These are phyloP conservation scores for Syncephalastrum racemosum DNA, from an alignment of 371 early-diverging fungal genomes.

Conservation along the genomic window DNA sequence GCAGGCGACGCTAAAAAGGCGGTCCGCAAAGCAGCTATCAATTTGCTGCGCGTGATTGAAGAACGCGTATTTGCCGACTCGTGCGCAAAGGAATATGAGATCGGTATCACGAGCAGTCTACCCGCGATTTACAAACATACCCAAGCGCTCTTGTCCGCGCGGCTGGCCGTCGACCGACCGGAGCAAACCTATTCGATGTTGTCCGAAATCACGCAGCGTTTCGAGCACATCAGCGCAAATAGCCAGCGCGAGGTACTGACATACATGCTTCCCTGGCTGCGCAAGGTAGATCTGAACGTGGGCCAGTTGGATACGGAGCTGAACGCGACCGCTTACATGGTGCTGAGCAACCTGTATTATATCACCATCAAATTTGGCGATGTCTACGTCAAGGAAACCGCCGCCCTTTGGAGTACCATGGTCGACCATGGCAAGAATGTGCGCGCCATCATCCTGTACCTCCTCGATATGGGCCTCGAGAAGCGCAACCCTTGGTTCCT, in stretches of 20 bases:
- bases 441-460: constrained; percentile 68
- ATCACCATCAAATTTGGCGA: constrained; percentile 84
- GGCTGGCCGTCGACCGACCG: constrained; percentile 66
- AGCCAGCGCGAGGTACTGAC: constrained; percentile 69
- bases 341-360: constrained; percentile 83
- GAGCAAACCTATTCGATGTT: constrained; percentile 74
- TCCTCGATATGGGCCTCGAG: constrained; percentile 73
- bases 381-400: constrained; percentile 75
- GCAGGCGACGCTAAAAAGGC: constrained; percentile 73
- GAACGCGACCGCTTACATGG: constrained; percentile 60
- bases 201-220: constrained; percentile 77
- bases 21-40: constrained; percentile 77
- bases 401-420: constrained; percentile 80
- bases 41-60: constrained; percentile 75
- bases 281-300: constrained; percentile 68
- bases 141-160: constrained; percentile 67
- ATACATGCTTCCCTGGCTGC: constrained; percentile 87
- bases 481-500: constrained; percentile 80
- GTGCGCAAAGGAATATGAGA: constrained; percentile 67
- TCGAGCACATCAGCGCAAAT: constrained; percentile 65
- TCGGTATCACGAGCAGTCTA: constrained; percentile 75
- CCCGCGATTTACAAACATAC: constrained; percentile 84
- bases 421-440: constrained; percentile 69
- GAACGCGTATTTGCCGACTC: constrained; percentile 63
- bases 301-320: constrained; percentile 51